phyloP scores from a whole-genome alignment of 2,329 filamentous ascomycete species.

The Pleoardoris graminearum region DNA sequence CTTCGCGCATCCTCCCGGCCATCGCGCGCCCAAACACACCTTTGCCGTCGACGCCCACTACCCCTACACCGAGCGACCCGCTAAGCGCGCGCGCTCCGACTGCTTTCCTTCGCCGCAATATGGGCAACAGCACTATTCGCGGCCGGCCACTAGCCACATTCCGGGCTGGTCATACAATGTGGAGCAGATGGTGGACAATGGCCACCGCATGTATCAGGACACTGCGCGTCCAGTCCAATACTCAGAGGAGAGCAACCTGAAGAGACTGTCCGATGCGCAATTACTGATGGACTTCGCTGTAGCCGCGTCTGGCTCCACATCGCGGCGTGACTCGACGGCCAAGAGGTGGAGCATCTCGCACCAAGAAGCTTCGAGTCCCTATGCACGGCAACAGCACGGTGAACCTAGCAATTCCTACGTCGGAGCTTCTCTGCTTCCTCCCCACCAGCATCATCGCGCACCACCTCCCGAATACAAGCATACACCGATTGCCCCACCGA shows the following conservation, averaged over 20 bases:
- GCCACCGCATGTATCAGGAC: constrained; percentile 37
- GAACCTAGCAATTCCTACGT: constrained; percentile 18
- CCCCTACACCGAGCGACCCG: constrained; percentile 52
- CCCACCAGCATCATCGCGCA: constrained; percentile 9
- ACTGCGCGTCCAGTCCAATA: constrained; percentile 11
- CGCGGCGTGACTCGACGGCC: constrained; percentile 30
- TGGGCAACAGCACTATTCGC: constrained; percentile 40
- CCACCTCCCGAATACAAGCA: constrained; percentile 21
- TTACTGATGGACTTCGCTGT: constrained; percentile 50
- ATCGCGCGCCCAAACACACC: constrained; percentile 30
- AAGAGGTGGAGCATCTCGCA: constrained; percentile 37
- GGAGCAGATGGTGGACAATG: constrained; percentile 44
- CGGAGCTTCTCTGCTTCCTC: constrained; percentile 11
- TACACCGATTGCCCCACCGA: constrained; percentile 15
- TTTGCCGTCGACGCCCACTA: constrained; percentile 12
- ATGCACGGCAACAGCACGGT: constrained; percentile 10
- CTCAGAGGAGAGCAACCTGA: constrained; percentile 39
- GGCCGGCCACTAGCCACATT: constrained; percentile 54
- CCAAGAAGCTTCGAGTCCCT: constrained; percentile 15
- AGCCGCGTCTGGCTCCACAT: constrained; percentile 33
- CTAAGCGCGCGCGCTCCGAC: constrained; percentile 65
- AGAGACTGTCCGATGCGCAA: constrained; percentile 50
- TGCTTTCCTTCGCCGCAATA: constrained; percentile 52
- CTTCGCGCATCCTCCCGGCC: constrained; percentile 22
- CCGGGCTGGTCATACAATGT: constrained; percentile 45